Evolutionary conservation across 2,329 filamentous ascomycete species (phyloP), one percentile per base, ranked within the genome.

Genomic region (Neurospora crassa): DNA sequence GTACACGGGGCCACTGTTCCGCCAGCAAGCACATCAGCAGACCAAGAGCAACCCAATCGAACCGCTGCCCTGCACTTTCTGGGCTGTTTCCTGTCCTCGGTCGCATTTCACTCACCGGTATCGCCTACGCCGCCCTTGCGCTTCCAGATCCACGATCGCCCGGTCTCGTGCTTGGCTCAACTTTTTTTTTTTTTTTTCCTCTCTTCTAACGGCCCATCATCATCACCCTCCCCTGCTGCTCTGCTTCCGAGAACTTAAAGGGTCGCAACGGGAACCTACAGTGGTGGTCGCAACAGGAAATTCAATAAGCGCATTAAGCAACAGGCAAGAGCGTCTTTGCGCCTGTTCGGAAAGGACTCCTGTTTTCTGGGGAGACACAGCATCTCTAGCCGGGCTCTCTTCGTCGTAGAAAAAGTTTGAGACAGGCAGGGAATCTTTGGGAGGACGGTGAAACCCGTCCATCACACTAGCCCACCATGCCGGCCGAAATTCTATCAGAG

Each of bases 401-500:
- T 59, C 53, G 7, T 63, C 16, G 53, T 63, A 63, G 53, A 63
- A 63, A 63, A 34, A n/a, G 24, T 34, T 11, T 18, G 53, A 63
- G 53, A 63, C 53, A 63, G 53, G n/a, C 53, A 37, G 53, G 53
- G 24, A 63, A 63, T 63, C 24, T 63, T 63, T 63, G 53, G 29
- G 53, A 63, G 29, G 53, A 63, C 53, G 53, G 53, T 34, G 53
- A 63, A 29, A 63, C 53, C 53, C 24, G 53, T 8, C 53, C 16
- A 63, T 63, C 53, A 29, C 53, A 63, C 29, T 18, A 63, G 53
- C 53, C 70, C 68, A 53, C 45, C 71, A 80, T 81, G 79, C 79
- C 79, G 73, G 76, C 77, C 70, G 78, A 80, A 74, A 74, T 79
- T 42, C 76, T 78, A 72, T 77, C 79, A 73, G 78, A 80, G 67